Evolutionary conservation across 2,329 filamentous ascomycete species (phyloP), one percentile per base, ranked within the genome.

Genomic region (Plenodomus tracheiphilus): DNA sequence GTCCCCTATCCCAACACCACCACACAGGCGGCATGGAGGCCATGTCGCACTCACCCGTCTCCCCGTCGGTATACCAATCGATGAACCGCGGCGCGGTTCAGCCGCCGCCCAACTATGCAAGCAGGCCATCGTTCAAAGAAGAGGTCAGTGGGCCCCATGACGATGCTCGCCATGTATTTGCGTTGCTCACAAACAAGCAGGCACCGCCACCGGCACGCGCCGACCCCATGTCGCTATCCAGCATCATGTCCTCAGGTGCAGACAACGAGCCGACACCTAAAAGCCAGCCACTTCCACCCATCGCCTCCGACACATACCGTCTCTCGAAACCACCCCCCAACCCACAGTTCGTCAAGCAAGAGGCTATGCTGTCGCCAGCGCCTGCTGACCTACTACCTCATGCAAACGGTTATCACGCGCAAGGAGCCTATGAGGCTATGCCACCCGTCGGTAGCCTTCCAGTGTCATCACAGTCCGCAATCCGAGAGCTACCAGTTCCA

Each of bases 221-320:
- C 49, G 89, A 96, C 69, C 88, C 92, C 44, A 97, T 97, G 92
- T 94, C 92, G 4, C 94, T 97, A 67, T 94, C 91, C 58, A 97
- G 92, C 69, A 95, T 97, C 51, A 85, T 97, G 37, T 93, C 91
- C 15, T 93, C 91, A 3, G 91, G 84, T 59, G 81, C 88, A 46
- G 86, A 91, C 47, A 82, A 88, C 47, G 86, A 91, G 41, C 85
- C 88, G 44, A 79, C 83, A 15, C 72, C 71, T 41, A 80, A 76
- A 58, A 69, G 75, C 11, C 77, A 76, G 37, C 77, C 75, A 36
- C 69, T 47, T 52, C 68, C 53, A 44, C 62, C 47, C 40, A 59
- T 60, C 47, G 57, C 46, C 48, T 11, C 59, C n/a, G 59, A 67
- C 39, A 49, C 54, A 20, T 56, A 51, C 35, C 51, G 48, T 40